Evolutionary conservation across 768 basidiomycete species (phyloP).

Genomic region (Termitomyces sp.): DNA sequence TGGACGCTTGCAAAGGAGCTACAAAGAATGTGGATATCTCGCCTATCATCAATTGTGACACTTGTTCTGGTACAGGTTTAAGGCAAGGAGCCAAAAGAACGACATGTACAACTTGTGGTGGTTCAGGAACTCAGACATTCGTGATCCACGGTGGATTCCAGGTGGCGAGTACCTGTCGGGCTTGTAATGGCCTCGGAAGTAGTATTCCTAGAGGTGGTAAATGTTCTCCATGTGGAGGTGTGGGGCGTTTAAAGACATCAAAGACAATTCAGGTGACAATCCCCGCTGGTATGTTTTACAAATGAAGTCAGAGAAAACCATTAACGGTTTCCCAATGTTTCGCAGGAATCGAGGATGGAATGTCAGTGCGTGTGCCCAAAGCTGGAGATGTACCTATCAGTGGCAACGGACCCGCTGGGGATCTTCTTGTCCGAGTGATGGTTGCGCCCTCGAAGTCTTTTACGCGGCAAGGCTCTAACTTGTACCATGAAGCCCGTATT

Average conservation of each 20-base stretch:
- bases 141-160: constrained; percentile 93
- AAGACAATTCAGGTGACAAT: constrained; percentile 79
- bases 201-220: constrained; percentile 72
- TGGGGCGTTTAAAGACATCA: constrained; percentile 81
- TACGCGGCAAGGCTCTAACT: constrained; percentile 84
- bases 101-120: constrained; percentile 76
- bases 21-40: constrained; percentile 69
- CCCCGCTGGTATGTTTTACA: constrained; percentile 63
- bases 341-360: constrained; percentile 90
- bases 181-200: constrained; percentile 79
- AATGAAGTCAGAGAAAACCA: constrained; percentile 4
- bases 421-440: constrained; percentile 81
- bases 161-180: constrained; percentile 87
- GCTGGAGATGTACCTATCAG: constrained; percentile 81
- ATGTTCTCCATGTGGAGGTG: constrained; percentile 78
- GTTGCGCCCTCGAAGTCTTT: constrained; percentile 83
- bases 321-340: not conserved
- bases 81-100: constrained; percentile 81
- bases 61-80: constrained; percentile 84
- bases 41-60: constrained; percentile 77
- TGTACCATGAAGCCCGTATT: constrained; percentile 86
- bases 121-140: constrained; percentile 84
- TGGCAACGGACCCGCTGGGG: constrained; percentile 75
- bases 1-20: constrained; percentile 93
- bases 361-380: constrained; percentile 78